Evolutionary conservation across 176 grass and related monocot species (phyloP), one percentile per base, ranked within the genome.

Genomic region (Pontederia crassipes): DNA sequence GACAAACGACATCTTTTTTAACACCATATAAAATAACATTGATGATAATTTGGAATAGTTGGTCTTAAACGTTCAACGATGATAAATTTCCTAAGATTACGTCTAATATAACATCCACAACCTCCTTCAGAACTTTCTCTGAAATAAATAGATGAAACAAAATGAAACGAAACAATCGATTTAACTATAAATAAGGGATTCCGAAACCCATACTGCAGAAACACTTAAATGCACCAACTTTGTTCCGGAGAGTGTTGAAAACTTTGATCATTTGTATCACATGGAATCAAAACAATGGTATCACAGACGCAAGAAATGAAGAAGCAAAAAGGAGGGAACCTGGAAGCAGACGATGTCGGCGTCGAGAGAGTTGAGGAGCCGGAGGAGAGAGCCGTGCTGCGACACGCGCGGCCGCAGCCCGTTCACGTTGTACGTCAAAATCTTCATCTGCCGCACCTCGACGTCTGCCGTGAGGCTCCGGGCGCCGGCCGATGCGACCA

Each of bases 311-410:
- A 12, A 46, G 46, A 13, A 12, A 58, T 12, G 12, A 4, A 46
- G 9, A 52, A 4, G 49, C 4, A 60, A 61, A 4, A 1, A 70
- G 40, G 12, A 57, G 17, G 32, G 67, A 40, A 92, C 93, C 87
- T 98, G 93, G 79, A 98, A 88, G 81, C 93, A 92, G 79, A 98
- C 85, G 79, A 98, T 85, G 77, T 88, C 87, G 58, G 93, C 81
- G 24, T 92, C 84, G 69, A 97, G 84, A 61, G 93, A 56, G 52
- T 85, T 79, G 45, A 98, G 93, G 77, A 92, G 93, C 73, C 78
- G 84, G 74, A 75, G 93, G 58, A 98, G 84, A 62, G 93, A 92
- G 48, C 84, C 93, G 40, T 98, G 77, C 79, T 98, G 87, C 49
- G 79, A 59, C 40, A 98, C 93, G 45, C 93, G 93, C 50, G 83